phyloP scores from a whole-genome alignment of 2,329 filamentous ascomycete genomes.

The Trichophyton rubrum region DNA sequence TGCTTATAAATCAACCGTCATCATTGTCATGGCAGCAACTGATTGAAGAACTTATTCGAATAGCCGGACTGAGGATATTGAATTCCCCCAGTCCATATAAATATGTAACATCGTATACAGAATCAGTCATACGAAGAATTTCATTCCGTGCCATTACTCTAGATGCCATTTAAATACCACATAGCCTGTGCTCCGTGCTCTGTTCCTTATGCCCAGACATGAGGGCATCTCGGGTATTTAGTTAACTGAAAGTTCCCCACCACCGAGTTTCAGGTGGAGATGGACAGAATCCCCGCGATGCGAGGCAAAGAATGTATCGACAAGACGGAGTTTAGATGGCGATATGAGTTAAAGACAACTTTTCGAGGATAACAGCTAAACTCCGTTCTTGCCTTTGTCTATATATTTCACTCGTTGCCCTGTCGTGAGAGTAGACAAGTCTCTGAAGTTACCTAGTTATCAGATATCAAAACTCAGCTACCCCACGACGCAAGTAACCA shows the following conservation, averaged over 20 bases:
- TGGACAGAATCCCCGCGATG: not conserved
- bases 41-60: too few relatives aligned
- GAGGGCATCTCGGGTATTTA: too few relatives aligned
- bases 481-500: not conserved
- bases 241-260: too few relatives aligned
- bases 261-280: not conserved
- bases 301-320: too few relatives aligned
- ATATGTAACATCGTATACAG: too few relatives aligned
- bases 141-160: not conserved
- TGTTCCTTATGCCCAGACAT: not conserved
- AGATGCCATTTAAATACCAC: not conserved
- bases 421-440: not conserved
- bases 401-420: not conserved
- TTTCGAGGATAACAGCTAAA: not conserved
- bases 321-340: not conserved
- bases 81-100: too few relatives aligned
- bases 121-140: too few relatives aligned
- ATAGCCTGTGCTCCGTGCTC: not conserved
- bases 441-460: not conserved
- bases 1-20: conserved; percentile 1
- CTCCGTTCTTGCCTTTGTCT: not conserved
- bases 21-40: too few relatives aligned
- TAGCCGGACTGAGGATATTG: too few relatives aligned
- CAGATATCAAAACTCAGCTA: not conserved
- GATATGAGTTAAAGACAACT: not conserved